Evolutionary conservation across 208 protist genomes (phyloP), one percentile per base, ranked within the genome.

Genomic region (Balamuthia mandrillaris): DNA sequence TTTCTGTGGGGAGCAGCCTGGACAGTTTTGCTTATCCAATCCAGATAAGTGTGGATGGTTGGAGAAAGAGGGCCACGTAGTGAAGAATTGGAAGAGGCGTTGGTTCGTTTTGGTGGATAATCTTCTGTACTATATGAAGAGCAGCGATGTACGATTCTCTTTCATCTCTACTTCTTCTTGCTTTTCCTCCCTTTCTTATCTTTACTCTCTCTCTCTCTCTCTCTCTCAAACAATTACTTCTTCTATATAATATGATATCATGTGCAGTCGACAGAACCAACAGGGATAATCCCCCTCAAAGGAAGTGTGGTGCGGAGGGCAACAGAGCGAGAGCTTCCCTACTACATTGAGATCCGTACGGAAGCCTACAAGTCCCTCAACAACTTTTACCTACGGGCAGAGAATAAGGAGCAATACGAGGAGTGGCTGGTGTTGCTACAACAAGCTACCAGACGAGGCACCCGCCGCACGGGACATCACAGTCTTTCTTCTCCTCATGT

Each of bases 21-120:
- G 74, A 4, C 74, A 61, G 31, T 81, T 81, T 29, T 81, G 49
- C 33, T 81, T 81, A 33, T 56, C 74, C 2, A 18, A 81, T 39
- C 74, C 74, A 0, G 74, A 81, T n/a, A 81, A 81, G 35, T 4
- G 49, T 14, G 74, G 74, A 5, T 81, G 42, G 37, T 31, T 81
- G 31, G 42, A 51, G 51, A 81, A 81, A 33, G 74, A 81, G n/a
- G 74, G 74, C 3, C 74, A 81, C 42, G 74, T 81, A 10, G 74
- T 81, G 27, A 6, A 51, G 0, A 81, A 41, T 51, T 81, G 74
- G 74, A 65, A 41, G 18, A 81, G 61, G 74, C 74, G 74, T n/a
- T 81, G 74, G 74, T 81, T 81, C 49, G 74, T 81, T 27, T 29
- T 81, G 27, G 56, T 44, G 37, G 74, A 81, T 31, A 27, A 61